Percentiles rank a stretch among this genome's conserved stretches.
These are phyloP conservation scores for Leptographium lundbergii DNA, from an alignment of 2,329 filamentous ascomycete species.

Conservation along the genomic window DNA sequence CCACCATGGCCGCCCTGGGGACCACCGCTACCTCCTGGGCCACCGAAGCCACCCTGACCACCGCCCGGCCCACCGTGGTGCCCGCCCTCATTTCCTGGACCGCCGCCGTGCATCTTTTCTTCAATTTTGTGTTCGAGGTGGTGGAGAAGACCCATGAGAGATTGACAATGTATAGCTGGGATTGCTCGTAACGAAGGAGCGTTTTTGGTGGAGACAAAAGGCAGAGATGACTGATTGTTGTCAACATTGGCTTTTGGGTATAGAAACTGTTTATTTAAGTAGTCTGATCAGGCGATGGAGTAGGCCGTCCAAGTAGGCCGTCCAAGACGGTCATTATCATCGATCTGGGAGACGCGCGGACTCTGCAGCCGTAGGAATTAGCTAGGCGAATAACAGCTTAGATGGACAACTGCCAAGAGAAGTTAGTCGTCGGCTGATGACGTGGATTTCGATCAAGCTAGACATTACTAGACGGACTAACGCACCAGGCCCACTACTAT, in stretches of 20 bases:
- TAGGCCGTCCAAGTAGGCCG: background rate
- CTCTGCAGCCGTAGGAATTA: background rate
- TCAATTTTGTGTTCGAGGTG: background rate
- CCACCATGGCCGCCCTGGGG: too few relatives aligned
- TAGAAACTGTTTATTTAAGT: background rate
- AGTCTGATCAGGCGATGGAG: background rate
- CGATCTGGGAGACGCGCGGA: background rate
- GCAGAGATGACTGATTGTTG: background rate
- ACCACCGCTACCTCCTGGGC: background rate
- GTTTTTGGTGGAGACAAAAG: background rate
- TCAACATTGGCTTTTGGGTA: background rate
- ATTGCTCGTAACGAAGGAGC: background rate
- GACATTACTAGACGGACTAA: background rate
- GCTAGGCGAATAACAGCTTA: background rate
- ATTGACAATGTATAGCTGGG: background rate
- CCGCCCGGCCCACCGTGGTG: background rate
- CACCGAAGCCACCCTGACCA: background rate
- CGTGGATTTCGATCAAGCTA: background rate
- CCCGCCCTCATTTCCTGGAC: background rate
- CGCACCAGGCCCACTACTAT: background rate
- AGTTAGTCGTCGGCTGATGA: background rate
- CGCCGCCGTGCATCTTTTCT: background rate
- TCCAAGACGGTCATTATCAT: background rate
- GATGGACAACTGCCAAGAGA: background rate
- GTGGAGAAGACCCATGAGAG: background rate